These are phyloP conservation scores for Sisymbrium altissimum DNA, from an alignment of 345 rosid genomes.

Conservation along the genomic window DNA sequence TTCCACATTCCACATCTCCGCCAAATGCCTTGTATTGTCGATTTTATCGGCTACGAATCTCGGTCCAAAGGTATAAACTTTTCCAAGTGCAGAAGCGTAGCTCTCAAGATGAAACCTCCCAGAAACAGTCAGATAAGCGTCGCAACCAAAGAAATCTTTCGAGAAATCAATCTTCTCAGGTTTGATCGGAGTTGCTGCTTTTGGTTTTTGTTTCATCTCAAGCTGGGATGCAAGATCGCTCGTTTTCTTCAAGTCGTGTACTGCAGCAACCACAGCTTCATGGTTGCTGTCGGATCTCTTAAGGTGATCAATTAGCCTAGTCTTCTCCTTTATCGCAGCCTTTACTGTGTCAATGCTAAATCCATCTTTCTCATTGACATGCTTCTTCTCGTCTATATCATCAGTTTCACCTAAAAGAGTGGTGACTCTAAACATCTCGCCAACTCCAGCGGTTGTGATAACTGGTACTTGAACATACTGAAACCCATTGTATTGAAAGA, in stretches of 20 bases:
- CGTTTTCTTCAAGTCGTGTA: slow-evolving; percentile 64
- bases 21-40: slow-evolving; percentile 46
- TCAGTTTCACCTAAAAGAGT: slow-evolving; percentile 38
- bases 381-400: slow-evolving; percentile 38
- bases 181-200: slow-evolving; percentile 31
- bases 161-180: slow-evolving; percentile 35
- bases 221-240: slow-evolving; percentile 62
- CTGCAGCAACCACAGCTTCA: slow-evolving; percentile 68
- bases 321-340: slow-evolving; percentile 67
- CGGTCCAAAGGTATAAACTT: slow-evolving; percentile 86
- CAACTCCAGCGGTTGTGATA: slow-evolving; percentile 61
- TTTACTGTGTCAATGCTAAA: slow-evolving; percentile 51
- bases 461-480: slow-evolving; percentile 73
- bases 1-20: slow-evolving; percentile 88
- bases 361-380: slow-evolving; percentile 34
- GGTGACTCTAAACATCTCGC: slow-evolving; percentile 60
- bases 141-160: slow-evolving; percentile 59
- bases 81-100: slow-evolving; percentile 85
- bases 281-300: slow-evolving; percentile 76
- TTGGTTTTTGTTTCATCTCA: slow-evolving; percentile 52
- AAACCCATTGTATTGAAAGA: slow-evolving; percentile 68
- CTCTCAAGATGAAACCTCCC: slow-evolving; percentile 88
- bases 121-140: slow-evolving; percentile 57
- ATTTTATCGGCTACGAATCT: slow-evolving; percentile 61
- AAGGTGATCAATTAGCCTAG: slow-evolving; percentile 57